Conservation (phyloP, 2,329 filamentous ascomycete species). For the Aurifilum marmelostoma region DNA sequence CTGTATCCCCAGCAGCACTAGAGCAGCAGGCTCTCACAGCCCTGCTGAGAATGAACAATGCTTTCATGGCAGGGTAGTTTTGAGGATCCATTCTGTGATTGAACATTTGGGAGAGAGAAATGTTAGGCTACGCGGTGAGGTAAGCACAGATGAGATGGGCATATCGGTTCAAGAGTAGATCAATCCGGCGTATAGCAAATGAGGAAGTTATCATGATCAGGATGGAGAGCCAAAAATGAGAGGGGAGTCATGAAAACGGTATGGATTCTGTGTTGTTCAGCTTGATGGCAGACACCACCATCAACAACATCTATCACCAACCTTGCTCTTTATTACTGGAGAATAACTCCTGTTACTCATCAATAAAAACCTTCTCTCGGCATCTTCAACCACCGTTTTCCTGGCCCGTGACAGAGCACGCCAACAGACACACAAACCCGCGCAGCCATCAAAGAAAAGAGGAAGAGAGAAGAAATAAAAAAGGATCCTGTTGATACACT, state of each 20-base stretch:
- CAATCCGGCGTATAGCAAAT: neutral
- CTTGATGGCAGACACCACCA: slow-evolving; percentile 14
- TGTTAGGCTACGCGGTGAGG: neutral
- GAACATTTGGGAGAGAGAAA: neutral
- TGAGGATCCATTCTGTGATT: neutral
- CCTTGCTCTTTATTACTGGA: slow-evolving; percentile 25
- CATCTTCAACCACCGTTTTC: slow-evolving; percentile 12
- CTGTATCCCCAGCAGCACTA: neutral
- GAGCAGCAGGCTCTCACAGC: slow-evolving; percentile 4
- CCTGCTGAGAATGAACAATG: slow-evolving; percentile 22
- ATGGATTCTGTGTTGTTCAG: slow-evolving; percentile 2
- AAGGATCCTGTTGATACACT: slow-evolving; percentile 24
- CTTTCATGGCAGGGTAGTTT: slow-evolving; percentile 23
- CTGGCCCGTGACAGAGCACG: slow-evolving; percentile 6
- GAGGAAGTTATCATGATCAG: neutral
- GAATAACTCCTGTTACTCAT: slow-evolving; percentile 13
- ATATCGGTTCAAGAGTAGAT: neutral
- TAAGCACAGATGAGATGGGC: neutral
- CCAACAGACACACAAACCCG: slow-evolving; percentile 8
- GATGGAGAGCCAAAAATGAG: neutral
- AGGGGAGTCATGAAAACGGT: neutral
- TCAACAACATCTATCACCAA: slow-evolving; percentile 11
- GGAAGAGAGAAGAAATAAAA: slow-evolving; percentile 3
- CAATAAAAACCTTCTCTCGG: slow-evolving; percentile 8
- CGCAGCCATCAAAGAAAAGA: slow-evolving; percentile 18